phyloP scores from a whole-genome alignment of 306 rosid species.

The Cajanus cajan region DNA sequence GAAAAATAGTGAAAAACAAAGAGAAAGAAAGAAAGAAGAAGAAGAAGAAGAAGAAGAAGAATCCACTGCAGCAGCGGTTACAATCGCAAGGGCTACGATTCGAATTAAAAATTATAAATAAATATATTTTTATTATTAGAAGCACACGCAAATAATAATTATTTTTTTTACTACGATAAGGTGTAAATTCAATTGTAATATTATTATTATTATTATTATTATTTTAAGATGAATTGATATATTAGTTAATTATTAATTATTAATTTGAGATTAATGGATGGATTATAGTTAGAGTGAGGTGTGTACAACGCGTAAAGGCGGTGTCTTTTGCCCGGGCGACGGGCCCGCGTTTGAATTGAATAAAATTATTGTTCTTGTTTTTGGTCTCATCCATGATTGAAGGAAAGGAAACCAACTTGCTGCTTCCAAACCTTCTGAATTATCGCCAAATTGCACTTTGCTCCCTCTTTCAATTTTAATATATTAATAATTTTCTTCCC shows the following conservation, averaged over 20 bases:
- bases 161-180: background rate
- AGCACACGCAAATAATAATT: background rate
- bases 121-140: background rate
- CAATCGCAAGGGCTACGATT: conserved; percentile 34
- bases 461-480: too few relatives aligned
- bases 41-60: background rate
- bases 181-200: too few relatives aligned
- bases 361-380: background rate
- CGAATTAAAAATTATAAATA: conserved; percentile 23
- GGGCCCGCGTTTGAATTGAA: conserved; percentile 43
- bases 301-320: conserved; percentile 37
- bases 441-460: too few relatives aligned
- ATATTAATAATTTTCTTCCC: too few relatives aligned
- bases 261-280: background rate
- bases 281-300: conserved; percentile 15
- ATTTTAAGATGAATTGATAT: background rate
- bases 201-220: background rate
- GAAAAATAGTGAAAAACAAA: background rate
- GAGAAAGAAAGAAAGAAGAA: background rate
- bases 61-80: conserved; percentile 29
- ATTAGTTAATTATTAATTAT: background rate
- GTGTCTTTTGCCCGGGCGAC: conserved; percentile 39
- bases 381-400: conserved; percentile 19
- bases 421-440: background rate
- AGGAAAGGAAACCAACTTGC: background rate